Conservation (phyloP, 495 filamentous ascomycete genomes). For the Thermochaetoides thermophila region DNA sequence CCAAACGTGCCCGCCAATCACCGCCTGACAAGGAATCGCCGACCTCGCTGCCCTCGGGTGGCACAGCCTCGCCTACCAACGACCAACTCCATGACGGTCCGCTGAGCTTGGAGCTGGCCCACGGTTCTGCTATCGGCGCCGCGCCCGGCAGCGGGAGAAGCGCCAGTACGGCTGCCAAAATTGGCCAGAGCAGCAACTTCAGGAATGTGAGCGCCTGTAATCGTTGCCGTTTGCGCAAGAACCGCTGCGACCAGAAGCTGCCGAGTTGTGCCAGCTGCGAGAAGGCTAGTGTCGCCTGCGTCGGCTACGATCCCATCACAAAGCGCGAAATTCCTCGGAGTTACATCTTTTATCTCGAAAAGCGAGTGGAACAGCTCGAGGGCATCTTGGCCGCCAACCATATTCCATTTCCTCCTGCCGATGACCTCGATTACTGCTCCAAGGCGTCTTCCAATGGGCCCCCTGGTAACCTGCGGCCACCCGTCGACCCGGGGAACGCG, state of each 20-base stretch:
- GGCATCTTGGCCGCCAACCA: slow-evolving; percentile 52
- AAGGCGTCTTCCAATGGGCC: slow-evolving; percentile 34
- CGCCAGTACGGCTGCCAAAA: slow-evolving; percentile 14
- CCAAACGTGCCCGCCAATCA: slow-evolving; percentile 36
- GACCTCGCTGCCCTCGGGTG: slow-evolving; percentile 18
- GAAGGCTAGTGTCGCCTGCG: slow-evolving; percentile 76
- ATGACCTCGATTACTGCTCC: slow-evolving; percentile 60
- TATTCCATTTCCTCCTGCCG: slow-evolving; percentile 57
- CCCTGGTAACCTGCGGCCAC: slow-evolving; percentile 20
- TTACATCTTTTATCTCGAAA: slow-evolving; percentile 91
- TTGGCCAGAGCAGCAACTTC: slow-evolving; percentile 45
- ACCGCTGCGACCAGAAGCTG: slow-evolving; percentile 83
- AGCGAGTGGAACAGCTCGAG: slow-evolving; percentile 70
- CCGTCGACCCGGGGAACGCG: slow-evolving; percentile 18
- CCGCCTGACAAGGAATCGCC: slow-evolving; percentile 35
- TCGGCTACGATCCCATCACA: slow-evolving; percentile 90
- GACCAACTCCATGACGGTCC: slow-evolving; percentile 22
- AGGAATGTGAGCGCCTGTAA: slow-evolving; percentile 94
- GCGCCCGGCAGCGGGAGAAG: slow-evolving; percentile 1
- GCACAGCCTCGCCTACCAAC: slow-evolving; percentile 14
- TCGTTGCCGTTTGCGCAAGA: slow-evolving; percentile 81
- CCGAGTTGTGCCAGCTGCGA: slow-evolving; percentile 83
- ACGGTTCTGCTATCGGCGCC: not conserved
- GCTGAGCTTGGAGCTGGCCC: slow-evolving; percentile 3
- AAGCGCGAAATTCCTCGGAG: slow-evolving; percentile 86